Base-by-base conservation (phyloP, 306 rosid species). In the Trifolium pratense region DNA sequence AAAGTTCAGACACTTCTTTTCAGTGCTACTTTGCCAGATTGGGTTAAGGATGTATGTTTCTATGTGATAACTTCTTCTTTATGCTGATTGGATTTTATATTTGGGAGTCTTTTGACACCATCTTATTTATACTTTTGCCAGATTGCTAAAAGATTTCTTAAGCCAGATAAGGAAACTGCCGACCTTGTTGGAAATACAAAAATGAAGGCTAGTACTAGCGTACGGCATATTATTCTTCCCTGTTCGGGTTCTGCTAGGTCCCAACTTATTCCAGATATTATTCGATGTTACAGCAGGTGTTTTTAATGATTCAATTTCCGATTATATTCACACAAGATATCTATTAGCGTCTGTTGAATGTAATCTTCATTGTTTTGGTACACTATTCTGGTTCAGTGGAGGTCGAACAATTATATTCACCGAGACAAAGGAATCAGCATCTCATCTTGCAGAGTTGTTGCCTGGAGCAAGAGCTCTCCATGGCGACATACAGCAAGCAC, bases 1-100 rank as follows among this genome's bases (percentile, higher is more conserved):
- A 84, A 83, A 78, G 97, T 93, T 69, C 98, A 93, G 86, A 93
- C 98, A n/a, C 94, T 91, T 71, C 97, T 93, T 56, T 93, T 93
- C 84, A 93, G 98, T 67, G 94, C 97, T 56, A 93, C 98, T 17
- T 81, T 93, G 78, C 98, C 98, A 10, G 61, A 14, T 49, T 91
- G 97, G 98, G 96, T 93, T 75, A 88, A 93, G 75, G 66, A 84
- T 34, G 98, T 93, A 76, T 62, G 66, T 59, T 39, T 63, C 64
- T 46, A 12, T 36, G 5, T 52, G 17, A 42, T 60, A 13, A 32
- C 21, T 60, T 62, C 62, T 75, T 75, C 39, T 53, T 75, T 69
- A 13, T 31, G 21, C n/a, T 9, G 53, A 15, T 55, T 32, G 6
- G 46, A 55, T 53, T 13, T 14, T 67, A 14, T 17, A 5, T 55